Evolutionary conservation across 2,329 filamentous ascomycete genomes (phyloP), one percentile per base, ranked within the genome.

Genomic region (Fonsecaea nubica): DNA sequence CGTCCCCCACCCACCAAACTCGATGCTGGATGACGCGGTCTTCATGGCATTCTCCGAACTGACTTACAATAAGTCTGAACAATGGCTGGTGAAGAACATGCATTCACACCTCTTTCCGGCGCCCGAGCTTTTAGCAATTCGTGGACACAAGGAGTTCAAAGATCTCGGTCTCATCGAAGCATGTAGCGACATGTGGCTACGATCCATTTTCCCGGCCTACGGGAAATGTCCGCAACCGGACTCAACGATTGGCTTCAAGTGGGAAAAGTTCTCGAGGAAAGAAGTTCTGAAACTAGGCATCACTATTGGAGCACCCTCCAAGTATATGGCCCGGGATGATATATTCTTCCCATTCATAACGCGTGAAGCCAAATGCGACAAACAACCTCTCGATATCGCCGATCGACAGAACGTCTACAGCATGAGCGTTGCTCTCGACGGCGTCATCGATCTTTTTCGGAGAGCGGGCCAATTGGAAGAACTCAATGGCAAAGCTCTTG

Each of bases 331-430:
- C 38, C 15, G 13, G 12, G 38, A 15, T n/a, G 38, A 42, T 42
- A 15, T 42, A 12, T 42, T 42, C 38, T 42, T 42, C 38, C 38
- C 38, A 2, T 42, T n/a, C 13, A 42, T 42, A 42, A 42, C 38
- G 38, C 38, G 38, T 7, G 80, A 85, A 71, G 81, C 83, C 0
- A 83, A 84, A 71, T 82, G 79, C 68, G 77, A 80, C 50, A 72
- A 74, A 21, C 73, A 70, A 50, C 75, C 69, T 1, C 79, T 71
- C 68, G 72, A 76, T 45, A 67, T 74, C 48, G 73, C 76, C 12
- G 70, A 76, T 65, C 68, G 71, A 66, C 75, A 69, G 15, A 74
- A 75, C 53, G 67, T 70, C 30, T 69, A 75, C 52, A 76, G 73
- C 61, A 74, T 73, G 65, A 75, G 69, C 21, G 18, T 74, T 36